Percentiles rank a stretch among this genome's conserved stretches.
Evolutionary conservation across 192 early-diverging fungal genomes (phyloP).

Genomic region (Phycomyces blakesleeanus): DNA sequence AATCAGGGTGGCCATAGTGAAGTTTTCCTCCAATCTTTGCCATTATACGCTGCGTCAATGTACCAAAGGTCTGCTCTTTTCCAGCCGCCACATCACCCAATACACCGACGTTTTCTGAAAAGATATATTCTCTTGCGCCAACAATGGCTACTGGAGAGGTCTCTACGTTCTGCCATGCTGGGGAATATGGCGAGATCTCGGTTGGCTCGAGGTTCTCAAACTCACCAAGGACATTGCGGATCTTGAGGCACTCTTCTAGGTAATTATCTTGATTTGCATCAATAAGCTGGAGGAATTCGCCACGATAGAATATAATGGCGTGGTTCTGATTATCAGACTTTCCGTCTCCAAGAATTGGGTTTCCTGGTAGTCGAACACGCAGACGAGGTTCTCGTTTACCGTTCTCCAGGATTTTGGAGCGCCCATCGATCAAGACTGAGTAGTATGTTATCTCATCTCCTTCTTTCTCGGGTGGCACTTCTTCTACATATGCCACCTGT

Average conservation of each 20-base stretch:
- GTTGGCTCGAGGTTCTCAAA: conserved; percentile 75
- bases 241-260: conserved; percentile 86
- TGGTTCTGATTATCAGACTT: conserved; percentile 92
- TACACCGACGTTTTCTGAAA: conserved; percentile 79
- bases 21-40: conserved; percentile 74
- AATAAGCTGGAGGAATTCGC: conserved; percentile 82
- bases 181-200: conserved; percentile 65
- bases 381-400: conserved; percentile 78
- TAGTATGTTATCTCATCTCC: conserved; percentile 53
- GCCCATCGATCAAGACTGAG: conserved; percentile 74
- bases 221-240: conserved; percentile 80
- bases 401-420: conserved; percentile 59
- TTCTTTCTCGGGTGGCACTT: conserved; percentile 57
- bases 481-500: conserved; percentile 78
- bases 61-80: conserved; percentile 86
- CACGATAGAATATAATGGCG: conserved; percentile 78
- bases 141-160: conserved; percentile 80
- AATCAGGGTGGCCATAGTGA: conserved; percentile 89
- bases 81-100: conserved; percentile 88
- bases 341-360: conserved; percentile 88
- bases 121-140: conserved; percentile 83
- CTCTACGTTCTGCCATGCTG: conserved; percentile 32
- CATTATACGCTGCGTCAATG: conserved; percentile 81
- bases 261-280: conserved; percentile 94
- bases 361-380: conserved; percentile 74